Evolutionary conservation across 306 rosid species (phyloP).

Genomic region (Rosa rugosa): DNA sequence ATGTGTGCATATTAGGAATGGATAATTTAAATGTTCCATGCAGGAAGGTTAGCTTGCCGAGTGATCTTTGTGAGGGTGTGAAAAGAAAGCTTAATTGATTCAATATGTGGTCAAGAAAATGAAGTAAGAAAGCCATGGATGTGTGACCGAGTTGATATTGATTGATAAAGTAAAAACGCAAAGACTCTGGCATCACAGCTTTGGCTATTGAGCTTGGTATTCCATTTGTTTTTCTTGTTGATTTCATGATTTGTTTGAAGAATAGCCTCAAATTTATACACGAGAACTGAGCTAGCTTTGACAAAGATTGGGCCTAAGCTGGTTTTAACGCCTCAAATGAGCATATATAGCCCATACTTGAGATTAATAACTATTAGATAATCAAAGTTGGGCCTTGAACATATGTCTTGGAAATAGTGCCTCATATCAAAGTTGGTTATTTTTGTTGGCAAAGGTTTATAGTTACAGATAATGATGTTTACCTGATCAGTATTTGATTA

Average conservation of each 20-base stretch:
- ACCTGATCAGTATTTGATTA: no score
- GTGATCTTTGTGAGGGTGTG: constrained; percentile 41
- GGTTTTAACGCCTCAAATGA: neutral
- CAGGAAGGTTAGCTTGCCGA: constrained; percentile 7
- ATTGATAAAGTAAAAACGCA: neutral
- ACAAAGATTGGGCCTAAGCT: neutral
- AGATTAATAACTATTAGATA: neutral
- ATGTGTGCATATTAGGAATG: neutral
- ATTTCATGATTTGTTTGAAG: neutral
- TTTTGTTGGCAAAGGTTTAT: no score
- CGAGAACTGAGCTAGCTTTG: neutral
- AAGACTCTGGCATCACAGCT: neutral
- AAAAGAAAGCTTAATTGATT: neutral
- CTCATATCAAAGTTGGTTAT: no score
- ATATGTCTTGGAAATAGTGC: neutral
- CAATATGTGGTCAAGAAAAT: neutral
- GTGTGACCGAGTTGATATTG: neutral
- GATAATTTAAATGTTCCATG: neutral
- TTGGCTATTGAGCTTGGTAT: neutral
- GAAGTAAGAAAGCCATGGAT: neutral
- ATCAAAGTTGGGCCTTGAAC: neutral
- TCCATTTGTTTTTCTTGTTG: neutral
- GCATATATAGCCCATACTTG: neutral
- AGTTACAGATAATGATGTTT: no score
- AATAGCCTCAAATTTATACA: neutral